Evolutionary conservation across 768 basidiomycete species (phyloP).

Genomic region (Trametes sanguinea): DNA sequence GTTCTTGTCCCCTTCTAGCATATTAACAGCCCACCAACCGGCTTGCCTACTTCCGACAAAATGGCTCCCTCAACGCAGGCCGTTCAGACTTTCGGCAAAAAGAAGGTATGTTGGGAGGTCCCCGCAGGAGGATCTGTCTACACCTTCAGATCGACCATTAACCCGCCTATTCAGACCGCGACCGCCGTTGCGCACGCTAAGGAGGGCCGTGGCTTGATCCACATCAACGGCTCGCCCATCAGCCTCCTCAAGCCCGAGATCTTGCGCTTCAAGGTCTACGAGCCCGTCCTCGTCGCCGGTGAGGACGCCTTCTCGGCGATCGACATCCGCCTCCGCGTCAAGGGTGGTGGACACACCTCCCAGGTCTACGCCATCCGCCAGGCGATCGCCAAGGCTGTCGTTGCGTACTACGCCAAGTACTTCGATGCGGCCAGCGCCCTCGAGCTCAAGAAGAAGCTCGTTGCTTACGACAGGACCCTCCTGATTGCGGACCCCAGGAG

Average conservation of each 20-base stretch:
- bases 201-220: slow-evolving; percentile 95
- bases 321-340: slow-evolving; percentile 97
- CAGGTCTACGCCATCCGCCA: slow-evolving; percentile 99
- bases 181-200: slow-evolving; percentile 97
- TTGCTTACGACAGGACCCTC: slow-evolving; percentile 90
- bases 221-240: slow-evolving; percentile 96
- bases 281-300: slow-evolving; percentile 91
- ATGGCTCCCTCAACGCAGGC: slow-evolving; percentile 82
- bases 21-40: slow-evolving; percentile 27
- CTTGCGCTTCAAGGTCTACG: slow-evolving; percentile 97
- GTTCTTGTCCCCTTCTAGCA: slow-evolving; percentile 10
- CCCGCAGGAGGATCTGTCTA: neutral
- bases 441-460: slow-evolving; percentile 97
- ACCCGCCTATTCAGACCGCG: slow-evolving; percentile 66
- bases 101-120: slow-evolving; percentile 68
- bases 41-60: slow-evolving; percentile 37
- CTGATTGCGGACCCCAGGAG: slow-evolving; percentile 94
- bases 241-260: slow-evolving; percentile 94
- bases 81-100: slow-evolving; percentile 99
- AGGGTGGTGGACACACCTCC: slow-evolving; percentile 99
- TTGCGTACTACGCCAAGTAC: slow-evolving; percentile 99
- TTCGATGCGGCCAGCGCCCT: slow-evolving; percentile 95
- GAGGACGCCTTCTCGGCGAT: slow-evolving; percentile 84
- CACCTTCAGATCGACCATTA: slow-evolving; percentile 1
- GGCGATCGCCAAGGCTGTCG: slow-evolving; percentile 96